Evolutionary conservation across 1,284 basidiomycete genomes (phyloP).

Genomic region (Heimioporus retisporus): DNA sequence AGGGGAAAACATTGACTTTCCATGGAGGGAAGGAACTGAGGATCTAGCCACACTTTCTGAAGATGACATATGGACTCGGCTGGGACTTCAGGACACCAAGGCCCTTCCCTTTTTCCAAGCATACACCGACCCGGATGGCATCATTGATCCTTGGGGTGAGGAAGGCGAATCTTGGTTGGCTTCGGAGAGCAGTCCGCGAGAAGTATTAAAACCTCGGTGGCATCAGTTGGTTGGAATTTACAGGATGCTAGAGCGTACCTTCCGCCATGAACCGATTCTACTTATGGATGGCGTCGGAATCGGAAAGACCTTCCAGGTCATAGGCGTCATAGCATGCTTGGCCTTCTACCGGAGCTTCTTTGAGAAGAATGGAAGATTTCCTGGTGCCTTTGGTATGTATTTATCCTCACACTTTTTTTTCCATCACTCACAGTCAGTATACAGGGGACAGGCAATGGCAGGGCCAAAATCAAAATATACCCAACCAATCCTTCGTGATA

Average conservation of each 20-base stretch:
- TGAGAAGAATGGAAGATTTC: conserved; percentile 7
- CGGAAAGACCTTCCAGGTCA: conserved; percentile 24
- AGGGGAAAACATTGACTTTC: neutral
- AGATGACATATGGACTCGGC: neutral
- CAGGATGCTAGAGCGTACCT: conserved; percentile 14
- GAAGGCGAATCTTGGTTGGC: conserved; percentile 14
- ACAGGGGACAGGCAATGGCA: conserved; percentile 1
- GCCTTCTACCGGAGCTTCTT: conserved; percentile 4
- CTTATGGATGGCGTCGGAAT: conserved; percentile 28
- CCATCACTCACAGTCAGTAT: neutral
- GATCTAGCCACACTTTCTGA: neutral
- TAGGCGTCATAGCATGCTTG: conserved; percentile 13
- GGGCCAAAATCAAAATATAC: neutral
- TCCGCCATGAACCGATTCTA: conserved; percentile 7
- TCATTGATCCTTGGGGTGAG: conserved; percentile 11
- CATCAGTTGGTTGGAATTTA: conserved; percentile 27
- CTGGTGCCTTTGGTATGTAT: conserved; percentile 15
- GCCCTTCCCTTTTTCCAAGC: conserved; percentile 17
- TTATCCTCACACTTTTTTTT: neutral
- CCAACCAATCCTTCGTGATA: neutral
- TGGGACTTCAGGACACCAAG: neutral
- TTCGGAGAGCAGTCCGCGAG: neutral
- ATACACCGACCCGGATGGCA: conserved; percentile 6
- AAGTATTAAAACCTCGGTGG: conserved; percentile 18
- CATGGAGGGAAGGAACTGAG: conserved; percentile 1